Base-by-base conservation (phyloP, 441 rosid genomes). In the Capsella rubella region DNA sequence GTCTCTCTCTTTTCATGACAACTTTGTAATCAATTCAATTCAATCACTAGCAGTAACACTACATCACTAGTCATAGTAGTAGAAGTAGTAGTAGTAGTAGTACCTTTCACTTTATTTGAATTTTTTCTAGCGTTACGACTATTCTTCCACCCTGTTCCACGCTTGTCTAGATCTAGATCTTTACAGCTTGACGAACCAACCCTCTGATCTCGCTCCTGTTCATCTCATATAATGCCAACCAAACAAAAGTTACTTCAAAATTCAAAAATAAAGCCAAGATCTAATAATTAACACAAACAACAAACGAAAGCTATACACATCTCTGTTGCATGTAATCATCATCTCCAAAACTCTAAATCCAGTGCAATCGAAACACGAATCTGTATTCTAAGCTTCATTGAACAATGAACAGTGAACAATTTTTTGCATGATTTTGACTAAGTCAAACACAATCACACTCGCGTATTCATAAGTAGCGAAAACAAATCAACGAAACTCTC, bases 161-260 rank as follows among this genome's bases (percentile, higher is more conserved):
- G 79, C 80, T 86, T 85, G 85, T 85, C 87, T 78, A 89, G 89
- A 84, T 84, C 90, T 81, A 21, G 14, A 85, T 89, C 89, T 80
- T 76, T 90, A 82, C 95, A 85, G 58, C 88, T 82, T 21, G 25
- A 21, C 62, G 73, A 84, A 68, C 71, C 80, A 65, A 86, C 95
- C 25, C 73, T 79, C 39, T 83, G 86, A 71, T 84, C 89, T 60
- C 83, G 76, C 66, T 82, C 95, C 67, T 77, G 84, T 74, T 62
- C 81, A 92, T 35, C 83, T 89, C 94, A 89, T 84, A 82, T 84
- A 83, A 92, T 87, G 76, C 80, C 80, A 43, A 32, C 80, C 80
- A 43, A 32, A 39, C 28, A 43, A 75, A 50, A 59, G 0, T 67
- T 25, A 55, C 7, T 31, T 3, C 1, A 13, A 21, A 21, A 50